Evolutionary conservation across 495 filamentous ascomycete species (phyloP), one percentile per base, ranked within the genome.

Genomic region (Lichina pygmaea): DNA sequence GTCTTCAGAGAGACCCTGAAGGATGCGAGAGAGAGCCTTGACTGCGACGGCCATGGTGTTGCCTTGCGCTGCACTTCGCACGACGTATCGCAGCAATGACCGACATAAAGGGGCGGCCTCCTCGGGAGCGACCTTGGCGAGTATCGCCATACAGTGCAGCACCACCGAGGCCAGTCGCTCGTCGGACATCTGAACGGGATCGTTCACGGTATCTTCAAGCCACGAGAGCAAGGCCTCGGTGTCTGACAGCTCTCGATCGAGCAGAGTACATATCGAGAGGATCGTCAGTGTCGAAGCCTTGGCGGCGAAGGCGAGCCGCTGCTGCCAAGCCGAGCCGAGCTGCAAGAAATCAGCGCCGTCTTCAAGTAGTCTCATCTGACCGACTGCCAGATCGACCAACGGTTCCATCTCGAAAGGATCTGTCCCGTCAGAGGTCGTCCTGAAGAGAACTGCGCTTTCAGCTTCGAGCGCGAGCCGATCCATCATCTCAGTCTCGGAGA

Each of bases 301-400:
- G 36, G 85, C 78, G 2, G 82, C 72, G 54, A 80, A 83, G 11
- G 86, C 82, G 42, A 95, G 68, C 33, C 65, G 72, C 60, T 94
- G 89, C 54, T 93, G 85, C 61, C 78, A 91, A 16, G 78, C 72
- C 0, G 83, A 84, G 39, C 79, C 73, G 17, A 93, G 70, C 48
- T 79, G 77, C 34, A 92, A 63, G 53, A 91, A 93, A 58, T 95
- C 86, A 2, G 82, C 75, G 37, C 77, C 79, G 41, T 83, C 81
- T 53, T 93, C 85, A n/a, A 95, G 64, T 40, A 83, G 67, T 49
- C 72, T 70, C 65, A 94, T 82, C 53, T 84, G 75, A 44, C 91
- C 79, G 12, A 70, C 68, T 44, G 83, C 76, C 50, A 91, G 68
- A 15, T 76, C 73, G 6, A 79, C 72, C 45, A 86, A 66, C 5